These are phyloP conservation scores for Cladophialophora chaetospira DNA, from an alignment of 2,329 filamentous ascomycete genomes.

Conservation along the genomic window DNA sequence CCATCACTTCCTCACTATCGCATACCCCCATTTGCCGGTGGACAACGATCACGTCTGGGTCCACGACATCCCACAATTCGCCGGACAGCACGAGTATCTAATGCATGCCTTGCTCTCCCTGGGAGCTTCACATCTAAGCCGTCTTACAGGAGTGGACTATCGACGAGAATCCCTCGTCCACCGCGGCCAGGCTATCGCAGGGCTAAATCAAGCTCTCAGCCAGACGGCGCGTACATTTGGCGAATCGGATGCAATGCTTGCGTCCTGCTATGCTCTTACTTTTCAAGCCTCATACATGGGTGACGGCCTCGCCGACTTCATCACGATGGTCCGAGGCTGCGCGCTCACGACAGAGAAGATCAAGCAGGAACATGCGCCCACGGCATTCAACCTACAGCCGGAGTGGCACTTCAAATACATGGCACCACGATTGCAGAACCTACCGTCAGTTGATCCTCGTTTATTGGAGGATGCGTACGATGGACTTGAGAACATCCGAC, in stretches of 20 bases:
- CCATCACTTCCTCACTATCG: slow-evolving; percentile 54
- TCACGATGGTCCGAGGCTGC: slow-evolving; percentile 41
- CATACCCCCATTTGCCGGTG: slow-evolving; percentile 65
- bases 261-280: slow-evolving; percentile 39
- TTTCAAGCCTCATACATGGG: slow-evolving; percentile 41
- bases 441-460: slow-evolving; percentile 27
- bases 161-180: slow-evolving; percentile 63
- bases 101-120: slow-evolving; percentile 72
- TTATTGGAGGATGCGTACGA: slow-evolving; percentile 28
- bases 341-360: slow-evolving; percentile 42
- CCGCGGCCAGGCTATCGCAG: slow-evolving; percentile 65
- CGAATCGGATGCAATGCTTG: slow-evolving; percentile 37
- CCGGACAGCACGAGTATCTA: slow-evolving; percentile 68
- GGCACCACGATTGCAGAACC: slow-evolving; percentile 26
- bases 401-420: slow-evolving; percentile 32
- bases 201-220: slow-evolving; percentile 58
- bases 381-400: slow-evolving; percentile 34
- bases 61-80: slow-evolving; percentile 66
- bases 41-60: slow-evolving; percentile 69
- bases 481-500: slow-evolving; percentile 31
- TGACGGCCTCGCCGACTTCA: slow-evolving; percentile 39
- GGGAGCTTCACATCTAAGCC: slow-evolving; percentile 61
- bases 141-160: slow-evolving; percentile 53
- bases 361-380: slow-evolving; percentile 30
- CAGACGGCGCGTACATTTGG: slow-evolving; percentile 28